Percentiles rank a stretch among this genome's conserved stretches.
These are phyloP conservation scores for Daldinia eschscholtzii DNA, from an alignment of 2,329 filamentous ascomycete genomes.

Conservation along the genomic window DNA sequence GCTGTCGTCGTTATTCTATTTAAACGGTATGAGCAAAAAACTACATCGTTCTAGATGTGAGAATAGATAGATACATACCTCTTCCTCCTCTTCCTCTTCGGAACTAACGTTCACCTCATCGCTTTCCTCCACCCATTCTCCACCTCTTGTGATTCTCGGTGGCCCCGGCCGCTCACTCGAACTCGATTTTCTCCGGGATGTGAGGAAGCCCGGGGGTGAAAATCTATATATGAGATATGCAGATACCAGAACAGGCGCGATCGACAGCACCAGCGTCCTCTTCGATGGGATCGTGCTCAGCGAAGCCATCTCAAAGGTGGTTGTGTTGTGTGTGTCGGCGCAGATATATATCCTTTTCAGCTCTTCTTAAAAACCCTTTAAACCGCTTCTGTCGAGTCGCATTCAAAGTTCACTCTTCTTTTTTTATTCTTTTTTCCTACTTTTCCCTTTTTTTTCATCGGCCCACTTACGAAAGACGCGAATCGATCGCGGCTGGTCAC, in stretches of 20 bases:
- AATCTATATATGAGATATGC: conserved; percentile 39
- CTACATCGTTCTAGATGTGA: conserved; percentile 2
- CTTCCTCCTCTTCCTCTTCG: conserved; percentile 28
- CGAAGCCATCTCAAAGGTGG: conserved; percentile 10
- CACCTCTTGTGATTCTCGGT: conserved; percentile 17
- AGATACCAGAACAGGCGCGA: conserved; percentile 32
- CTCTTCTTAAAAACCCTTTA: neutral
- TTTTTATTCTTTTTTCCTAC: neutral
- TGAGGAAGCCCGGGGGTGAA: conserved; percentile 15
- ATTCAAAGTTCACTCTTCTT: neutral
- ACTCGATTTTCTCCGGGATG: conserved; percentile 26
- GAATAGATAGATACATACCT: conserved; percentile 28
- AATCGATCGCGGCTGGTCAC: conserved; percentile 29
- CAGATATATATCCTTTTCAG: neutral
- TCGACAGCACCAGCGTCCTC: conserved; percentile 37
- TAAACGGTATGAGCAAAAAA: conserved; percentile 11
- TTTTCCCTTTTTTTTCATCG: conserved; percentile 1
- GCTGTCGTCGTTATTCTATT: conserved; percentile 22
- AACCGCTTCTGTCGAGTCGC: neutral
- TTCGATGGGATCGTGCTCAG: conserved; percentile 21
- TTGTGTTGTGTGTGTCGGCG: neutral
- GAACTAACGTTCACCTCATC: conserved; percentile 27
- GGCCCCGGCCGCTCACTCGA: conserved; percentile 22
- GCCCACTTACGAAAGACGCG: conserved; percentile 16
- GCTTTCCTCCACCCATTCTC: conserved; percentile 18